phyloP scores from a whole-genome alignment of 352 stramenopile genomes.

The Phytopythium montanum region DNA sequence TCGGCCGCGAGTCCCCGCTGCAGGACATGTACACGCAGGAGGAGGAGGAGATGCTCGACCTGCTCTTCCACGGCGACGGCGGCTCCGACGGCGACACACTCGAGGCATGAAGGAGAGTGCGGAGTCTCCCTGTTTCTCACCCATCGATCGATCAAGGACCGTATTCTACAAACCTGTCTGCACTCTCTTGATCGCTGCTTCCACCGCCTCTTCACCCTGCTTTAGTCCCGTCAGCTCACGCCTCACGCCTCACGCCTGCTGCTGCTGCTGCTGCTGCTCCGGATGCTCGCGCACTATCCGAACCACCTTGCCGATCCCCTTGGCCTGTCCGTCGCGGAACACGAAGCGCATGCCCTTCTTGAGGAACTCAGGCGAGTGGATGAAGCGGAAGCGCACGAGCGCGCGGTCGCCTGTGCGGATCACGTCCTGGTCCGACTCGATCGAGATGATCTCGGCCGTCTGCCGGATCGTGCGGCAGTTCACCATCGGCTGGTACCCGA shows the following conservation, averaged over 20 bases:
- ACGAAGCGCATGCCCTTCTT: slow-evolving; percentile 96
- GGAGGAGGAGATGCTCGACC: slow-evolving; percentile 69
- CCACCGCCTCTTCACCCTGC: too few relatives aligned
- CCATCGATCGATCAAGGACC: slow-evolving; percentile 2
- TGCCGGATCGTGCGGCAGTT: slow-evolving; percentile 92
- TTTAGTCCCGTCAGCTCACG: neutral
- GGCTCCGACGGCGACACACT: neutral
- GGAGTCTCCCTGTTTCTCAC: neutral
- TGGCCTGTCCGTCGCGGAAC: slow-evolving; percentile 97
- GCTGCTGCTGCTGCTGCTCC: slow-evolving; percentile 8
- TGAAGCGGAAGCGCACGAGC: slow-evolving; percentile 88
- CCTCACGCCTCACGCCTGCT: slow-evolving; percentile 6
- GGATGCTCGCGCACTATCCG: slow-evolving; percentile 50
- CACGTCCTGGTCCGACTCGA: slow-evolving; percentile 74
- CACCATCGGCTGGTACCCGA: slow-evolving; percentile 94
- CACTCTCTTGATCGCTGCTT: neutral
- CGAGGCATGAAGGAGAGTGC: neutral
- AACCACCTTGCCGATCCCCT: slow-evolving; percentile 94
- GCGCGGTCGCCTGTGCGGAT: slow-evolving; percentile 90
- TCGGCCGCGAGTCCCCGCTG: slow-evolving; percentile 55
- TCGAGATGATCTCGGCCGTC: slow-evolving; percentile 87
- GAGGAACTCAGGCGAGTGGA: slow-evolving; percentile 94
- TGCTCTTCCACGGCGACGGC: slow-evolving; percentile 32
- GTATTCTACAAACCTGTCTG: slow-evolving; percentile 14
- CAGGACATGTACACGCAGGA: slow-evolving; percentile 77